A percentile compares a stretch with the other conserved stretches of the same genome.
Evolutionary conservation across 2,329 filamentous ascomycete genomes (phyloP).

Genomic region (Grosmannia huntii): DNA sequence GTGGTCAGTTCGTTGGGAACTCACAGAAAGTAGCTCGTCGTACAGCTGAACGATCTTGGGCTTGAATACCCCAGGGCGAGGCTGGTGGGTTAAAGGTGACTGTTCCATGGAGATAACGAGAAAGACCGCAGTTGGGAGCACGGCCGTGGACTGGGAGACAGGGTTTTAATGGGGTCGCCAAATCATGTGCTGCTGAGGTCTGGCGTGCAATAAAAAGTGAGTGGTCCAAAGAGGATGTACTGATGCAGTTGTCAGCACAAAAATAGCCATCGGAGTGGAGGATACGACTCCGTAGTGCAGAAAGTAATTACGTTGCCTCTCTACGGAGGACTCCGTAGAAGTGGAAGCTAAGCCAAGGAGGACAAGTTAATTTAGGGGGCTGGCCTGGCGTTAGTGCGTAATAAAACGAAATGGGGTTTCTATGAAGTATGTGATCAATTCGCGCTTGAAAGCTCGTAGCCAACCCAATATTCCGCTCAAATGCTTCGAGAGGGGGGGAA

Average conservation of each 20-base stretch:
- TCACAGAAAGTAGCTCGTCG: slow-evolving; percentile 53
- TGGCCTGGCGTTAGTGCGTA: not conserved
- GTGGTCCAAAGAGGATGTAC: not conserved
- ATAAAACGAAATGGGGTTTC: not conserved
- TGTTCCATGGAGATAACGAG: slow-evolving; percentile 22
- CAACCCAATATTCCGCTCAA: too few relatives aligned
- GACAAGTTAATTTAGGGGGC: not conserved
- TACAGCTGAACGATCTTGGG: slow-evolving; percentile 91
- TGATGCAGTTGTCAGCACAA: not conserved
- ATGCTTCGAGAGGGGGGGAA: too few relatives aligned
- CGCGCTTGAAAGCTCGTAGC: not conserved
- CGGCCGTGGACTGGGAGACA: not conserved
- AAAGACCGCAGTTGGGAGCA: not conserved
- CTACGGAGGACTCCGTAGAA: too few relatives aligned
- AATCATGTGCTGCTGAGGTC: not conserved
- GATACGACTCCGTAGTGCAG: not conserved
- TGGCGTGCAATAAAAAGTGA: not conserved
- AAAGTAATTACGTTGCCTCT: not conserved
- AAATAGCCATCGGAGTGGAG: not conserved
- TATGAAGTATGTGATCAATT: not conserved
- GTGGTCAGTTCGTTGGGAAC: not conserved
- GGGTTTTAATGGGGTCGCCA: not conserved
- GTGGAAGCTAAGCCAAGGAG: not conserved
- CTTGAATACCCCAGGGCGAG: slow-evolving; percentile 78
- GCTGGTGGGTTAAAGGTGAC: slow-evolving; percentile 89